Evolutionary conservation across 176 grass and related monocot species (phyloP), one percentile per base, ranked within the genome.

Genomic region (Canna indica): DNA sequence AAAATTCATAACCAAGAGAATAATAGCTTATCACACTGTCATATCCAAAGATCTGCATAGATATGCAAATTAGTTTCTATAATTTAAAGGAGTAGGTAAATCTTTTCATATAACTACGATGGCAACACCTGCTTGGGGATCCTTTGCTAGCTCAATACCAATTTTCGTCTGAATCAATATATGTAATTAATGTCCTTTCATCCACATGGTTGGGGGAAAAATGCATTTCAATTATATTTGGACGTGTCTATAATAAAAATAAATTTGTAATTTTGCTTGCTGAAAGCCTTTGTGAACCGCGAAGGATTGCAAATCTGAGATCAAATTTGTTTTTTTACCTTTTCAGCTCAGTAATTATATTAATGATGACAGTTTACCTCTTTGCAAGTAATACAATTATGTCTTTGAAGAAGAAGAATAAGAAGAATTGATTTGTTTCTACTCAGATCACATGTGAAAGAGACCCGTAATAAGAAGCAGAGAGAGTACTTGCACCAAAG

Each of bases 111-210:
- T 64, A 68, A 61, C 4, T 82, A 35, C 34, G 4, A 74, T 53
- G 11, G 32, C 41, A 56, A 59, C 18, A 90, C 91, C 83, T 95
- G 91, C 68, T 95, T n/a, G 91, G 85, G 70, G 87, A 85, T 71
- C 91, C 91, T 85, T 95, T 95, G 78, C 84, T 90, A 80, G 83
- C 85, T 68, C 91, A 71, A 69, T 85, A 88, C 91, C 85, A 88
- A 39, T 88, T 95, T 18, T 69, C 80, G 26, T 81, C 73, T 53
- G 69, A 79, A 70, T 85, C 85, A 56, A 90, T 54, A 61, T 95
- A 95, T 75, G 87, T 85, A 47, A 95, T 85, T 20, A 87, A 87
- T n/a, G 87, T 95, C 9, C 91, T 73, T 64, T 95, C 90, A 11
- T 95, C 91, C 46, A 85, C 78, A 6, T 87, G 87, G 77, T 90